phyloP scores from a whole-genome alignment of 345 rosid species.

The Populus ilicifolia region DNA sequence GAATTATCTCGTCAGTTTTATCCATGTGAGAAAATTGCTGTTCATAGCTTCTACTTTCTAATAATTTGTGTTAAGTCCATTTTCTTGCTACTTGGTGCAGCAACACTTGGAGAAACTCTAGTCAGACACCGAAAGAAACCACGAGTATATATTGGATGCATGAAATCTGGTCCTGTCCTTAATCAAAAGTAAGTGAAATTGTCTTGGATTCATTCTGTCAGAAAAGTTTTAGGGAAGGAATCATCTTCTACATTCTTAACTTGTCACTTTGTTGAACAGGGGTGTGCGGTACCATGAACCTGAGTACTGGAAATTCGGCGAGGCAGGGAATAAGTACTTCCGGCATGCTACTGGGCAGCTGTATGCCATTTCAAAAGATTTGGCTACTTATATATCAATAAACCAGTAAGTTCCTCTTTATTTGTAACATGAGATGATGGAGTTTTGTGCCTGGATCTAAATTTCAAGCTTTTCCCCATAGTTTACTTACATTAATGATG shows the following conservation, averaged over 20 bases:
- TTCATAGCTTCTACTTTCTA: neutral
- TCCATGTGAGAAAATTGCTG: neutral
- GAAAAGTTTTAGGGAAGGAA: neutral
- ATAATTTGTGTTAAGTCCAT: neutral
- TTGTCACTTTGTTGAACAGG: slow-evolving; percentile 39
- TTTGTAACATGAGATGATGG: slow-evolving; percentile 2
- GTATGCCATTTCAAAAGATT: slow-evolving; percentile 87
- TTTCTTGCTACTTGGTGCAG: slow-evolving; percentile 38
- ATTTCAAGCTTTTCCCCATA: neutral
- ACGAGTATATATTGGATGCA: slow-evolving; percentile 85
- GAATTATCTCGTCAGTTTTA: neutral
- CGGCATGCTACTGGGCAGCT: slow-evolving; percentile 98
- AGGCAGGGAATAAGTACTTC: slow-evolving; percentile 86
- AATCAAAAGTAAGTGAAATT: slow-evolving; percentile 60
- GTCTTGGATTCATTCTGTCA: slow-evolving; percentile 3
- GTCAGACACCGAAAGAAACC: slow-evolving; percentile 73
- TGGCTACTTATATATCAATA: slow-evolving; percentile 88
- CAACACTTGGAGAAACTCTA: slow-evolving; percentile 89
- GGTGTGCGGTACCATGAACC: slow-evolving; percentile 98
- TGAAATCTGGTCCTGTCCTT: slow-evolving; percentile 98
- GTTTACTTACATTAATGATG: neutral
- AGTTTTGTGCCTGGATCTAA: neutral
- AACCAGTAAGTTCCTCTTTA: slow-evolving; percentile 64
- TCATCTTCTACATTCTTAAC: neutral
- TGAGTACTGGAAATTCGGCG: slow-evolving; percentile 93